These are phyloP conservation scores for Anthoceros angustus DNA, from an alignment of 225 moss, liverwort and hornwort species.

Conservation along the genomic window DNA sequence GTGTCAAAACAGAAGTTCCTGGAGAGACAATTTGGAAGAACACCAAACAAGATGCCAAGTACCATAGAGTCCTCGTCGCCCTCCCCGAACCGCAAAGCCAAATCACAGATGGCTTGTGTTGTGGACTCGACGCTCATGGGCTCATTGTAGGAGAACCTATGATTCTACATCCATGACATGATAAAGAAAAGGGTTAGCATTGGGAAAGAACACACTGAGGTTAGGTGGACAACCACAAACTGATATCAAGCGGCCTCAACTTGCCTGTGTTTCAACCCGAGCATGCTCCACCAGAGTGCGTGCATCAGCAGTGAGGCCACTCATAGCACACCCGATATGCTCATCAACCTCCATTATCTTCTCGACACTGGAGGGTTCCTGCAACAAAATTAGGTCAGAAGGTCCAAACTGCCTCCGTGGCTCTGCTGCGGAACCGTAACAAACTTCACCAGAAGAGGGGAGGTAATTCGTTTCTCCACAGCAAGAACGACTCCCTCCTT, in stretches of 20 bases:
- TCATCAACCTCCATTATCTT: constrained; percentile 97
- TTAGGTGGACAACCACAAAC: neutral
- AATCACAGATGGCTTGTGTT: constrained; percentile 87
- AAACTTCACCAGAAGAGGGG: constrained; percentile 22
- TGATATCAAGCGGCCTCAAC: neutral
- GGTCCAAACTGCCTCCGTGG: neutral
- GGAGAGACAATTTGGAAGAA: neutral
- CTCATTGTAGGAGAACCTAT: constrained; percentile 90
- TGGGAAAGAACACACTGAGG: neutral
- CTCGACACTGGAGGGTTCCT: constrained; percentile 92
- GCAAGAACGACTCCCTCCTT: constrained; percentile 38
- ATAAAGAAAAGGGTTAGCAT: neutral
- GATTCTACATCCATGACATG: constrained; percentile 31
- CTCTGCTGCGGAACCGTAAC: neutral
- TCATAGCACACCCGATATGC: constrained; percentile 85
- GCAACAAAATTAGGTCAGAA: constrained; percentile 6
- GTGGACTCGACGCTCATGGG: constrained; percentile 94
- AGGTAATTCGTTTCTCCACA: constrained; percentile 43
- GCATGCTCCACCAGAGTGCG: constrained; percentile 92
- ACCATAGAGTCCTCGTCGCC: constrained; percentile 97
- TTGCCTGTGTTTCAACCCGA: constrained; percentile 78
- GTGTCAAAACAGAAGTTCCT: neutral
- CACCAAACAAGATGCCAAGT: neutral
- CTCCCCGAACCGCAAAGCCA: constrained; percentile 85
- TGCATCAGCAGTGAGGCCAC: constrained; percentile 85